A percentile compares a stretch with the other conserved stretches of the same genome.
Evolutionary conservation across 352 stramenopile species (phyloP).

Genomic region (Globisporangium okanoganense): DNA sequence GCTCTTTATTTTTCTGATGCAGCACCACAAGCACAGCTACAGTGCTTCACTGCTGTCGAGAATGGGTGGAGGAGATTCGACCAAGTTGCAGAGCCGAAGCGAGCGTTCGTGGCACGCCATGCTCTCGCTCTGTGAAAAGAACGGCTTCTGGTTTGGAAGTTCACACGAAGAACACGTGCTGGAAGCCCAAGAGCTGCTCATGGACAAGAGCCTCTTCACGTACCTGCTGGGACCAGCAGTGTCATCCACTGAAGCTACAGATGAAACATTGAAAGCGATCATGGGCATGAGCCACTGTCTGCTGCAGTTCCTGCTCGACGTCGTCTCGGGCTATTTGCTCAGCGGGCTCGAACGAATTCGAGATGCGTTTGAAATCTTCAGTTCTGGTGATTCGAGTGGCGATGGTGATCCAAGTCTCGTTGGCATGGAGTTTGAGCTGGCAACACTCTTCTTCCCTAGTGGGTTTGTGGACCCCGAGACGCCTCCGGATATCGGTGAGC

Average conservation of each 20-base stretch:
- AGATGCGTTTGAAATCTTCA: constrained; percentile 16
- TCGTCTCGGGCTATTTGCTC: constrained; percentile 46
- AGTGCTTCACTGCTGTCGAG: not conserved
- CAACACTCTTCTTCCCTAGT: constrained; percentile 32
- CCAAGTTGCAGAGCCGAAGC: constrained; percentile 7
- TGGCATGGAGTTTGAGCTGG: constrained; percentile 13
- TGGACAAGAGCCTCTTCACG: constrained; percentile 16
- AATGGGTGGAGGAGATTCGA: not conserved
- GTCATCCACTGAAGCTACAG: not conserved
- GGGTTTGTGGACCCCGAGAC: constrained; percentile 25
- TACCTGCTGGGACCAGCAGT: not conserved
- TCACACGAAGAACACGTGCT: constrained; percentile 21
- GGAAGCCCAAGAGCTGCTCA: constrained; percentile 41
- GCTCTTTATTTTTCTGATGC: constrained; percentile 12
- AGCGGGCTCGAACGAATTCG: constrained; percentile 46
- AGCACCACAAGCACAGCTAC: constrained; percentile 9
- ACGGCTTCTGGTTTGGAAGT: constrained; percentile 38
- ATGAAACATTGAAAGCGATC: constrained; percentile 1
- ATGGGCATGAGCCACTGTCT: constrained; percentile 24
- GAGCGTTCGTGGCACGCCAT: constrained; percentile 27
- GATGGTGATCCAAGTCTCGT: not conserved
- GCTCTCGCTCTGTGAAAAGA: constrained; percentile 25
- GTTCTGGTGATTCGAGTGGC: not conserved
- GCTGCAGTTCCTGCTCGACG: constrained; percentile 50
- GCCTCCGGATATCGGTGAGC: constrained; percentile 39